Base-by-base conservation (phyloP, 2,329 filamentous ascomycete species). In the Byssothecium circinans region DNA sequence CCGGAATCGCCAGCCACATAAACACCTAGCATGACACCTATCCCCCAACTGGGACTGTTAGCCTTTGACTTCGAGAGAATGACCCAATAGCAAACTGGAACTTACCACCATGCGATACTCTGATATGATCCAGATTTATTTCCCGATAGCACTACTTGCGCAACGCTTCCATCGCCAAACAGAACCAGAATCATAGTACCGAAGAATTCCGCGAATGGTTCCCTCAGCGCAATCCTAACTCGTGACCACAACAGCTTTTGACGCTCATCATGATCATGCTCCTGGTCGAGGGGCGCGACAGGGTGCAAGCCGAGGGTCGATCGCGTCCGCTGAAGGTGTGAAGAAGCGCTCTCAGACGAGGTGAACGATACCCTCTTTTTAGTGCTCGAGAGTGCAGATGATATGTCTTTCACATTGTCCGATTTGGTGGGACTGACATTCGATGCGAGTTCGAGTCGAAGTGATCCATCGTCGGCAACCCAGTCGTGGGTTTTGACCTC, bases 1-100 rank as follows among this genome's bases (percentile, higher is more conserved):
- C 85, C 86, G 3, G 81, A 84, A 57, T 86, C 84, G 42, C 80
- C 80, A 5, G 76, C 76, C n/a, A 81, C 78, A 58, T 88, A 88
- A 33, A 88, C 80, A 4, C 85, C 71, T 2, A 73, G 59, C 70
- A 74, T 71, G 3, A 71, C 63, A 1, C 68, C 67, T 6, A 72
- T 43, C 2, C 60, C 65, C 65, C 71, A 74, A 30, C 67, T 69
- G 32, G 14, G 32, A 17, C 10, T 2, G 14, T 23, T 17, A 36
- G 18, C 5, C 12, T 46, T 14, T 22, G 3, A 11, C 23, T 20
- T n/a, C 11, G 6, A 27, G 14, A 41, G 27, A 17, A 10, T 41
- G 8, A 18, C 11, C 17, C 7, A 35, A 30, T 15, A 18, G 14
- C 15, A 2, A 6, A 4, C 14, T 32, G 8, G 18, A 6, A n/a